phyloP scores from a whole-genome alignment of 2,329 filamentous ascomycete species.

The Colletotrichum sp. region DNA sequence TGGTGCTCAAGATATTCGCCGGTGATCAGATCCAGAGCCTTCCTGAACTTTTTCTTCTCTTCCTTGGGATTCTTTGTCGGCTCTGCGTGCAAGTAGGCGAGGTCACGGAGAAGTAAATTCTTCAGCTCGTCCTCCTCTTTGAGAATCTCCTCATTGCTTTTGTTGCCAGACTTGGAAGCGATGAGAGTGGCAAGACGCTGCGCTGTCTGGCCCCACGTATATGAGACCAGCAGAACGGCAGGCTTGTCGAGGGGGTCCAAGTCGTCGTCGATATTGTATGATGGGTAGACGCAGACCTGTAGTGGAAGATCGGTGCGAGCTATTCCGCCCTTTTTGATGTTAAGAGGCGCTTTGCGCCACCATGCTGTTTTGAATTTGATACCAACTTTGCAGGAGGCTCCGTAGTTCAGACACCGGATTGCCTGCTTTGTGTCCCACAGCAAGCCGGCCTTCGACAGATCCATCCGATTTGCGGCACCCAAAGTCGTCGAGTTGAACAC shows the following conservation, averaged over 20 bases:
- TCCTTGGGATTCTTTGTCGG: no score
- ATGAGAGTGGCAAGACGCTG: conserved; percentile 28
- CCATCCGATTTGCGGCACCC: conserved; percentile 30
- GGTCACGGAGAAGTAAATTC: neutral
- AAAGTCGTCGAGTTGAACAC: conserved; percentile 35
- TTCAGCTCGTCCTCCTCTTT: neutral
- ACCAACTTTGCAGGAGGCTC: conserved; percentile 34
- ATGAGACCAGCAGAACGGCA: conserved; percentile 35
- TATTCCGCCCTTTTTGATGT: conserved; percentile 13
- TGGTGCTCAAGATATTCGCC: conserved; percentile 27
- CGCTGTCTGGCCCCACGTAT: conserved; percentile 37
- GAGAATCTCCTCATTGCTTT: neutral
- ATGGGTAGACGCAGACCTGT: conserved; percentile 35
- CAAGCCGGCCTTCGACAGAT: conserved; percentile 20
- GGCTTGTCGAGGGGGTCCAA: conserved; percentile 22
- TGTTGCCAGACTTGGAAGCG: neutral
- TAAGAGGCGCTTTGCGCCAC: conserved; percentile 28
- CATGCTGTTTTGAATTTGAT: conserved; percentile 39
- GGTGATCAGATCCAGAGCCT: neutral
- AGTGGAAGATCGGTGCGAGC: conserved; percentile 26
- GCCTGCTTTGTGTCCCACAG: neutral
- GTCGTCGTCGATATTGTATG: conserved; percentile 28
- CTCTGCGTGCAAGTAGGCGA: neutral
- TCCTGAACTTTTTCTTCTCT: no score
- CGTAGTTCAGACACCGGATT: conserved; percentile 35